A percentile compares a stretch with the other conserved stretches of the same genome.
phyloP scores from a whole-genome alignment of 2,329 filamentous ascomycete species.

The Ophiocordyceps polyrhachis-furcata region DNA sequence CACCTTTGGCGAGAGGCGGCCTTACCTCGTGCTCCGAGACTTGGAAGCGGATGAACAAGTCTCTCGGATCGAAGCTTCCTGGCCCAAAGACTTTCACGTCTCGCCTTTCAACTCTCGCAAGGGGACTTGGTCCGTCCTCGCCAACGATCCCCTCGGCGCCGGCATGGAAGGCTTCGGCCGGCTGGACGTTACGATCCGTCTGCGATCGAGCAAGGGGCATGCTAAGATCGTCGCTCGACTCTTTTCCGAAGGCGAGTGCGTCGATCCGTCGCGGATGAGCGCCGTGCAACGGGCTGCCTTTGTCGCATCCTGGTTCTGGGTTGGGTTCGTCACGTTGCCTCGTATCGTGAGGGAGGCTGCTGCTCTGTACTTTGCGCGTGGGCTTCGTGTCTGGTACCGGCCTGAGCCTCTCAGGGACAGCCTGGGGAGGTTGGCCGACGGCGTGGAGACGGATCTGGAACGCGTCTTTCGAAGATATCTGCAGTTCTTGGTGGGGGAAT shows the following conservation, averaged over 20 bases:
- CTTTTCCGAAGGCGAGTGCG: constrained; percentile 28
- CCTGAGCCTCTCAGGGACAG: constrained; percentile 42
- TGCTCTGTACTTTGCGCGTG: constrained; percentile 33
- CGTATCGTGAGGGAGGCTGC: constrained; percentile 44
- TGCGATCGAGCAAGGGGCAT: constrained; percentile 39
- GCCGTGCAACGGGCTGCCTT: constrained; percentile 25
- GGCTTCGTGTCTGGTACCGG: constrained; percentile 44
- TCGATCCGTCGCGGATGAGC: constrained; percentile 30
- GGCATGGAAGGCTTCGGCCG: constrained; percentile 17
- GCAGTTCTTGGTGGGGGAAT: constrained; percentile 27
- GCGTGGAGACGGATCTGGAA: constrained; percentile 28
- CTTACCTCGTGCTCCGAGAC: constrained; percentile 12
- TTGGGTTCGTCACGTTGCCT: constrained; percentile 46
- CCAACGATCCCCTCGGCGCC: constrained; percentile 24
- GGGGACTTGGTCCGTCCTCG: constrained; percentile 31
- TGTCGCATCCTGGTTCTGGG: constrained; percentile 43
- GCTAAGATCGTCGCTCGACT: constrained; percentile 43
- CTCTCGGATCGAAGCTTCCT: constrained; percentile 26
- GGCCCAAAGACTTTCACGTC: constrained; percentile 58
- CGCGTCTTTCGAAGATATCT: constrained; percentile 28
- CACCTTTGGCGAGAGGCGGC: constrained; percentile 50
- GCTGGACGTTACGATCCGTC: constrained; percentile 40
- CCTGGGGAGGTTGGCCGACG: constrained; percentile 32
- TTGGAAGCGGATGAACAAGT: constrained; percentile 7
- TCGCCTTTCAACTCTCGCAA: constrained; percentile 53